Percentiles rank a stretch among this genome's conserved stretches.
Evolutionary conservation across 129 eudicot species (phyloP).

Genomic region (Flaveria trinervia): DNA sequence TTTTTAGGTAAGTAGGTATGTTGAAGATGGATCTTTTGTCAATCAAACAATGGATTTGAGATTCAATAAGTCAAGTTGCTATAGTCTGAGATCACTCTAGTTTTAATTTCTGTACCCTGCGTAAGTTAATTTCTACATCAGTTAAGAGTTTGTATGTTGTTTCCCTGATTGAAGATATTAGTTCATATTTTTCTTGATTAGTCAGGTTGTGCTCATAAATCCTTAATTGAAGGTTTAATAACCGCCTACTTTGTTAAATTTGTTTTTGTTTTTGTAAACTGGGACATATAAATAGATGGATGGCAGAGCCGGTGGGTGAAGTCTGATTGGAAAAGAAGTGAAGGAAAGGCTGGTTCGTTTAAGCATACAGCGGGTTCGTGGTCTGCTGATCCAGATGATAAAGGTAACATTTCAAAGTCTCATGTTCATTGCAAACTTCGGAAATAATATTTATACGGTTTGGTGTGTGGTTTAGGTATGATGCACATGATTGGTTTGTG

Average conservation of each 20-base stretch:
- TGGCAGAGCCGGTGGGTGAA: conserved; percentile 96
- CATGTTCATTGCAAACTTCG: background rate
- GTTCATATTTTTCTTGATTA: background rate
- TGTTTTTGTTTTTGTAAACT: conserved; percentile 16
- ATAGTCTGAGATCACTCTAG: too few species aligned
- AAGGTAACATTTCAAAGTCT: conserved; percentile 49
- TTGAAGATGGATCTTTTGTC: background rate
- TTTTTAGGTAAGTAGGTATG: background rate
- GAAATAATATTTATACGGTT: conserved; percentile 5
- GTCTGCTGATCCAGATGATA: conserved; percentile 95
- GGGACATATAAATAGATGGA: conserved; percentile 57
- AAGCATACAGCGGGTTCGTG: conserved; percentile 98
- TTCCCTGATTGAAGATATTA: background rate
- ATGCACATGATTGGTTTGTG: conserved; percentile 15
- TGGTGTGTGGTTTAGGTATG: conserved; percentile 10
- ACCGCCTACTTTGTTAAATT: background rate
- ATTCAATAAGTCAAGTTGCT: conserved; percentile 9
- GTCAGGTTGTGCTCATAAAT: background rate
- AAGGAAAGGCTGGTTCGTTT: conserved; percentile 97
- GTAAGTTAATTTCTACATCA: background rate
- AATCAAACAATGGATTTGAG: background rate
- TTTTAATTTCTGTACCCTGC: too few species aligned
- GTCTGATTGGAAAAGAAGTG: conserved; percentile 94
- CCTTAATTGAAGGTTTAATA: too few species aligned
- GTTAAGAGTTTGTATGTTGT: conserved; percentile 4